Evolutionary conservation across 2,329 filamentous ascomycete species (phyloP).

Genomic region (Fonsecaea pedrosoi): DNA sequence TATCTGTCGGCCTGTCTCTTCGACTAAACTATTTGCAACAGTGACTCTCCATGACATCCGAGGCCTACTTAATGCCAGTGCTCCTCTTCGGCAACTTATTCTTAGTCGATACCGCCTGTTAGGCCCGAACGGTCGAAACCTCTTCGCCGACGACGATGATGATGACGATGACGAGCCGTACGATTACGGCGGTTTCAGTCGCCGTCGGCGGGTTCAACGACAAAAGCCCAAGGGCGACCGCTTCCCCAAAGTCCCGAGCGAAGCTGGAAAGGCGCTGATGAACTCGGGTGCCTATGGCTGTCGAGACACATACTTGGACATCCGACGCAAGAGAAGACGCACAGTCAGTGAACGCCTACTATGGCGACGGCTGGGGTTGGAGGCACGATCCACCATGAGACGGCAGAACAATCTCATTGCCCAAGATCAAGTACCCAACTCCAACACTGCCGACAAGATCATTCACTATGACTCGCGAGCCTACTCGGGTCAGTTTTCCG

Average conservation of each 20-base stretch:
- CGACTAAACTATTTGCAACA: conserved; percentile 7
- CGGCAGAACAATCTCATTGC: conserved; percentile 70
- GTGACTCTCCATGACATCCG: conserved; percentile 35
- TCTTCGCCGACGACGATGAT: conserved; percentile 46
- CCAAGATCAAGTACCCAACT: conserved; percentile 77
- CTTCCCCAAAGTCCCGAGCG: conserved; percentile 85
- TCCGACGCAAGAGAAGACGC: conserved; percentile 62
- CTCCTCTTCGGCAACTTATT: conserved; percentile 60
- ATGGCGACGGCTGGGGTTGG: conserved; percentile 75
- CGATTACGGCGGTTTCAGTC: conserved; percentile 43
- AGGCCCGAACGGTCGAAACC: conserved; percentile 45
- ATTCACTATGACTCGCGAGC: conserved; percentile 85
- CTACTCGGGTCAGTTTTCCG: conserved; percentile 95
- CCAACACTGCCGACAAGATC: conserved; percentile 75
- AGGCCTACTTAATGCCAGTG: conserved; percentile 40
- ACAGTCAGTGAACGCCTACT: conserved; percentile 73
- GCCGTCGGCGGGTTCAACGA: conserved; percentile 57
- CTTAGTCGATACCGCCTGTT: conserved; percentile 40
- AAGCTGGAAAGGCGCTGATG: conserved; percentile 79
- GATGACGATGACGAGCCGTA: conserved; percentile 44
- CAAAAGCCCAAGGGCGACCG: conserved; percentile 55
- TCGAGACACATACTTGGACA: conserved; percentile 63
- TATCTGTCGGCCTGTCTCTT: neutral
- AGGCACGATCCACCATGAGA: conserved; percentile 64
- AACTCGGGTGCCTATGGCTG: conserved; percentile 78